Conservation (phyloP, 2,329 filamentous ascomycete species). For the Phialophora tarda region DNA sequence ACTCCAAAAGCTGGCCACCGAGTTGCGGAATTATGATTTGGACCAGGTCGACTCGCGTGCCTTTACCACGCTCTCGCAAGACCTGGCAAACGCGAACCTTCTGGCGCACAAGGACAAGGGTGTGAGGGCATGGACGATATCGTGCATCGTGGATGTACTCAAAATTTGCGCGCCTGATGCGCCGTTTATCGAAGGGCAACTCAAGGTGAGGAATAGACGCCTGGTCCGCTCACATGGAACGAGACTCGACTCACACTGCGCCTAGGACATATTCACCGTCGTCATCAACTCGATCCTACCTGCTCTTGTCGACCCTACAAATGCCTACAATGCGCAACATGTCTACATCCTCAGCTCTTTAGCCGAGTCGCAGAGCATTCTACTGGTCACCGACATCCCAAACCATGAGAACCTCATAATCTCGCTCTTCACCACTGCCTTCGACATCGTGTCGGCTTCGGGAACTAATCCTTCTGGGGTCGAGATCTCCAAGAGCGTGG, state of each 20-base stretch:
- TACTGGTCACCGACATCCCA: slow-evolving; percentile 86
- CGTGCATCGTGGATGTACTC: slow-evolving; percentile 91
- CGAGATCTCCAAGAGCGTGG: slow-evolving; percentile 87
- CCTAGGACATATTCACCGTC: slow-evolving; percentile 87
- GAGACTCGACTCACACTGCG: slow-evolving; percentile 18
- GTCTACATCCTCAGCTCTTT: slow-evolving; percentile 88
- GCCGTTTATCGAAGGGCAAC: slow-evolving; percentile 85
- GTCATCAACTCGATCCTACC: slow-evolving; percentile 84
- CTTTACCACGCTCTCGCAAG: slow-evolving; percentile 80
- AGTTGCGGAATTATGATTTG: slow-evolving; percentile 85
- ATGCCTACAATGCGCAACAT: slow-evolving; percentile 92
- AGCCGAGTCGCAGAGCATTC: slow-evolving; percentile 90
- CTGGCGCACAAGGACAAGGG: slow-evolving; percentile 91
- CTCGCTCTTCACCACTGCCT: slow-evolving; percentile 83
- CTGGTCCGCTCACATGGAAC: background rate
- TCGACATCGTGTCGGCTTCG: slow-evolving; percentile 85
- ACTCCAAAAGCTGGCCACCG: slow-evolving; percentile 78
- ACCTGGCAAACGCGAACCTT: slow-evolving; percentile 80
- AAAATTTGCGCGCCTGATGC: slow-evolving; percentile 92
- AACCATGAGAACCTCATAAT: slow-evolving; percentile 79
- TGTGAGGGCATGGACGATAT: slow-evolving; percentile 84
- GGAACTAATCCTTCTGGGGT: slow-evolving; percentile 77
- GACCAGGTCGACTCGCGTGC: slow-evolving; percentile 83
- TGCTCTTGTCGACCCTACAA: slow-evolving; percentile 80
- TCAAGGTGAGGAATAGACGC: slow-evolving; percentile 69